These are phyloP conservation scores for Termitomyces sp. DNA, from an alignment of 768 basidiomycete genomes.

Conservation along the genomic window DNA sequence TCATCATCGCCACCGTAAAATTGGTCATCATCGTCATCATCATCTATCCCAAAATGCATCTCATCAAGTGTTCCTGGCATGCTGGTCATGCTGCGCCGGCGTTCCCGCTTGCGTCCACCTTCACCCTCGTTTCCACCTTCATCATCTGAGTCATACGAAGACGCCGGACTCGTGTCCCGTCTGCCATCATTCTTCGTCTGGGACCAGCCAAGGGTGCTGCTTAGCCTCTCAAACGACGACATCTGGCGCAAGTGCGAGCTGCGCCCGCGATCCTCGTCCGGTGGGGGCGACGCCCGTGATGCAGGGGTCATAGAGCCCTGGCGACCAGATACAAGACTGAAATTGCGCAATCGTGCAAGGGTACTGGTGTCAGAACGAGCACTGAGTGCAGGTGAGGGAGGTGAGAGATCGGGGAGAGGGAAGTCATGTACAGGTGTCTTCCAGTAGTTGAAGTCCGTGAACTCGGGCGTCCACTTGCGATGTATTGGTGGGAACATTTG, in stretches of 20 bases:
- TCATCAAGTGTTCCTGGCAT: conserved; percentile 85
- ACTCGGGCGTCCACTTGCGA: conserved; percentile 85
- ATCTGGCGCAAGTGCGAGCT: conserved; percentile 60
- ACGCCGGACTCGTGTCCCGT: conserved; percentile 52
- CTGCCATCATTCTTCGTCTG: conserved; percentile 32
- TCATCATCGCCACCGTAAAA: conserved; percentile 30
- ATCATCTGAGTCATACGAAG: conserved; percentile 56
- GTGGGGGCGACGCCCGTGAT: conserved; percentile 29
- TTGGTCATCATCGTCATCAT: conserved; percentile 42
- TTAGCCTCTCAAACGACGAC: conserved; percentile 73
- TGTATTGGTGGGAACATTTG: conserved; percentile 99
- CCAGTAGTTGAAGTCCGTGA: conserved; percentile 98
- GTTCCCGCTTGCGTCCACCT: conserved; percentile 35
- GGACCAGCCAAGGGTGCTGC: conserved; percentile 51
- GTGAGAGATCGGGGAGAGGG: conserved; percentile 73
- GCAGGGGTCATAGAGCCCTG: conserved; percentile 21
- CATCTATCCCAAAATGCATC: conserved; percentile 52
- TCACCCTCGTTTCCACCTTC: conserved; percentile 38
- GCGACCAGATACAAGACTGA: conserved; percentile 64
- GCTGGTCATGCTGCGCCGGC: conserved; percentile 70
- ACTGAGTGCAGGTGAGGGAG: conserved; percentile 91
- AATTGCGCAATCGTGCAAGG: conserved; percentile 70
- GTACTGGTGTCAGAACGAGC: conserved; percentile 87
- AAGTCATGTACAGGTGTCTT: conserved; percentile 76
- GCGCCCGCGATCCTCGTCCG: conserved; percentile 23